Percentiles rank a stretch among this genome's conserved stretches.
Evolutionary conservation across 495 filamentous ascomycete species (phyloP).

Genomic region (Xeromyces bisporus): DNA sequence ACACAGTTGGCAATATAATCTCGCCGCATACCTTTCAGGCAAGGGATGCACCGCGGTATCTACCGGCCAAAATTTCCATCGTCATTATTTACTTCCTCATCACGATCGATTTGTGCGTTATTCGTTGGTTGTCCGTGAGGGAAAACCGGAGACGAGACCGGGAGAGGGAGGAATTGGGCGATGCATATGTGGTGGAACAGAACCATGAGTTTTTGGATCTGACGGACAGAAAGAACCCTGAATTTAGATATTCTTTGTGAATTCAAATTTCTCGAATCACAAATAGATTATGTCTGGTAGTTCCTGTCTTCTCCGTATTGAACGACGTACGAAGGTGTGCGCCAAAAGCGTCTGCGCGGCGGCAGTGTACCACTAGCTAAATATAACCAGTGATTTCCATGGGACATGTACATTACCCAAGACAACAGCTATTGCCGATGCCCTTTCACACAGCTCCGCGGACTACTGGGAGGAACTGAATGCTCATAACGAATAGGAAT

Average conservation of each 20-base stretch:
- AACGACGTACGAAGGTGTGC: too few species aligned
- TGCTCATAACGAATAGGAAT: too few species aligned
- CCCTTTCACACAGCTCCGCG: too few species aligned
- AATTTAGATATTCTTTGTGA: conserved; percentile 9
- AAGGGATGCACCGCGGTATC: conserved; percentile 34
- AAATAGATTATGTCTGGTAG: too few species aligned
- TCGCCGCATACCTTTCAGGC: conserved; percentile 33
- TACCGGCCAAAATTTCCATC: conserved; percentile 43
- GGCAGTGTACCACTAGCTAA: too few species aligned
- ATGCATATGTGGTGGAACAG: conserved; percentile 36
- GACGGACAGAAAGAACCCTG: conserved; percentile 23
- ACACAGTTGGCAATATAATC: conserved; percentile 40
- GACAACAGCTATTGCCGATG: too few species aligned
- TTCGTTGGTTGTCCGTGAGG: conserved; percentile 32
- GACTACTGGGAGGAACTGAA: too few species aligned
- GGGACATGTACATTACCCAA: too few species aligned
- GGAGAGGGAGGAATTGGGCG: conserved; percentile 31
- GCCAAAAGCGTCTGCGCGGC: too few species aligned
- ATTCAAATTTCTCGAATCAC: too few species aligned
- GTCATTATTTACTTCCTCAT: conserved; percentile 35
- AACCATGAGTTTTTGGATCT: conserved; percentile 40
- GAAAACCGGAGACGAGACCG: conserved; percentile 28
- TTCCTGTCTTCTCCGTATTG: too few species aligned
- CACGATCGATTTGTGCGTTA: conserved; percentile 25
- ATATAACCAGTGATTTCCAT: too few species aligned